Percentiles rank a stretch among this genome's conserved stretches.
phyloP scores from a whole-genome alignment of 768 basidiomycete species.

The Boletellus sp. region DNA sequence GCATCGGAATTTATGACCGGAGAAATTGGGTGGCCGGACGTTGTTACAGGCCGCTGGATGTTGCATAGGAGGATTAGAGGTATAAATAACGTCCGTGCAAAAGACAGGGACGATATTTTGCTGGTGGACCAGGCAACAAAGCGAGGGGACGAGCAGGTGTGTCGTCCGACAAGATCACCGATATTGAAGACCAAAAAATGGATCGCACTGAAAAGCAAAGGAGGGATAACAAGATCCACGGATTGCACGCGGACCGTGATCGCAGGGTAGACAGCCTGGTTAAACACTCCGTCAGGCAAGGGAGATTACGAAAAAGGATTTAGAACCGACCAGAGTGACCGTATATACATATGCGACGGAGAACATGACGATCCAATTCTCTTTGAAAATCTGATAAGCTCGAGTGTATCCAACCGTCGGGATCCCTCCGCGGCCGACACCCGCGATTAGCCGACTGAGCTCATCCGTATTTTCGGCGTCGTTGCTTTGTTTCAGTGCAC shows the following conservation, averaged over 20 bases:
- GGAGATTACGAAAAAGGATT: background rate
- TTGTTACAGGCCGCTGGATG: constrained; percentile 46
- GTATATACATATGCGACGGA: constrained; percentile 73
- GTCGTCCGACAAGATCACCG: constrained; percentile 67
- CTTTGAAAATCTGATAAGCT: constrained; percentile 51
- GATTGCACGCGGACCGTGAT: constrained; percentile 74
- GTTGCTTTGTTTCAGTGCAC: constrained; percentile 39
- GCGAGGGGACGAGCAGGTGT: constrained; percentile 56
- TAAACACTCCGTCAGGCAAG: background rate
- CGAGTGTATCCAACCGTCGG: constrained; percentile 36
- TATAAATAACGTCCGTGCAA: constrained; percentile 72
- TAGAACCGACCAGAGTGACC: constrained; percentile 63
- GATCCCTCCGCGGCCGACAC: constrained; percentile 13
- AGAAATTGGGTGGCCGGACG: constrained; percentile 15
- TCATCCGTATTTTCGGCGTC: constrained; percentile 16
- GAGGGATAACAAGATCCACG: constrained; percentile 63
- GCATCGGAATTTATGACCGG: constrained; percentile 67
- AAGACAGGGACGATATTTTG: constrained; percentile 57
- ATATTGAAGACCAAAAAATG: constrained; percentile 74
- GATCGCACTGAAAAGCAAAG: constrained; percentile 70
- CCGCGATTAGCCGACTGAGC: constrained; percentile 33
- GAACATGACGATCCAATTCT: constrained; percentile 63
- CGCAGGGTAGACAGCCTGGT: constrained; percentile 77
- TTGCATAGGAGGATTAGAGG: constrained; percentile 85
- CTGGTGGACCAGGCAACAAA: constrained; percentile 64